phyloP scores from a whole-genome alignment of 1,284 basidiomycete species.

The Microbotryum lychnidis-dioicae region DNA sequence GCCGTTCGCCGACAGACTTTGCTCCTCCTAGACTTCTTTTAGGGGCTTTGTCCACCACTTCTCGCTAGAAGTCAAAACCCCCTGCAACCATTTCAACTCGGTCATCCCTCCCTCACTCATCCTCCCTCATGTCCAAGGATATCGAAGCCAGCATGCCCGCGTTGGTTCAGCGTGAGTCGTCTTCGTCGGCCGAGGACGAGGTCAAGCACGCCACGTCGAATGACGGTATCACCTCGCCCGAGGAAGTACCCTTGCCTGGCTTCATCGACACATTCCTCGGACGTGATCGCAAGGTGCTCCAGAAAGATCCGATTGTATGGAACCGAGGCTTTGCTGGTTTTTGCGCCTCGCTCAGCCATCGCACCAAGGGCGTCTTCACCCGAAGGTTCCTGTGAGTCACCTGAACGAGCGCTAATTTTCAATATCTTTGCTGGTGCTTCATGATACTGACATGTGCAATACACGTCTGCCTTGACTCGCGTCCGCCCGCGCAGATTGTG shows the following conservation, averaged over 20 bases:
- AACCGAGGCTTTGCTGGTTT: conserved; percentile 44
- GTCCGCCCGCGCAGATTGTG: conserved; percentile 20
- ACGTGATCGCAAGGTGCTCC: conserved; percentile 3
- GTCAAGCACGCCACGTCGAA: not conserved
- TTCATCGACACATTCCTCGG: conserved; percentile 13
- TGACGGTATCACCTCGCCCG: not conserved
- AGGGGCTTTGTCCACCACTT: too few species aligned
- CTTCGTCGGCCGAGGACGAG: not conserved
- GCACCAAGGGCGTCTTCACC: conserved; percentile 66
- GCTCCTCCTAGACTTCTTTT: too few species aligned
- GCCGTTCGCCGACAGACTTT: too few species aligned
- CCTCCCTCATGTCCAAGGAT: too few species aligned
- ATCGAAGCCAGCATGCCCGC: too few species aligned
- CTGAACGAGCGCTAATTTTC: not conserved
- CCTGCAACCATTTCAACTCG: too few species aligned
- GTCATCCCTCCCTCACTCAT: too few species aligned
- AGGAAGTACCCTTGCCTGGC: not conserved
- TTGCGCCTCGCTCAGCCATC: conserved; percentile 46
- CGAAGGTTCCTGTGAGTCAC: conserved; percentile 58
- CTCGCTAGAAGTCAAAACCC: too few species aligned
- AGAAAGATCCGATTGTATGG: conserved; percentile 11
- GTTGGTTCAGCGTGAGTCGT: not conserved
- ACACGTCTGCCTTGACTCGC: conserved; percentile 27
- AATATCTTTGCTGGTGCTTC: not conserved
- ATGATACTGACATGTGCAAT: conserved; percentile 33